Base-by-base conservation (phyloP, 495 filamentous ascomycete species). In the Aspergillus cavernicola region DNA sequence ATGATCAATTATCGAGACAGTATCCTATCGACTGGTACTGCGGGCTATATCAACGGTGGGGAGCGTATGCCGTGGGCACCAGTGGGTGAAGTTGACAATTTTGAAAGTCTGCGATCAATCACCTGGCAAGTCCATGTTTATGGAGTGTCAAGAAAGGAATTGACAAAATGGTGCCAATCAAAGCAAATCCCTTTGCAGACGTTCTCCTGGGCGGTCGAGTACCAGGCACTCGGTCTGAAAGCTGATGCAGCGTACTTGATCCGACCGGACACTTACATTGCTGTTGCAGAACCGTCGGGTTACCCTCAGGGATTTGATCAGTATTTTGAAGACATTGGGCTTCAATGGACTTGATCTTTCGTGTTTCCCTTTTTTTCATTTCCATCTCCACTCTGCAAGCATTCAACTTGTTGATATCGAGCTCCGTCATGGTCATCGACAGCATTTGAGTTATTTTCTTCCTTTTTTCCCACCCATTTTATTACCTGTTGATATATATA, bases 121-220 rank as follows among this genome's bases (percentile, higher is more conserved):
- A 52, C 55, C 13, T 73, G 68, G 67, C 66, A 72, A 32, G 48
- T 72, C 13, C 70, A 72, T 51, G 64, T 70, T 1, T 72, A 73
- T 50, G 67, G 68, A 0, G 45, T 56, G 0, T 24, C 20, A 3
- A 39, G 22, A 7, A 33, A 53, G 1, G 56, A 55, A 11, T 11
- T 72, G 45, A 51, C n/a, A n/a, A 26, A 61, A 39, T 70, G 70
- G 70, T 67, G 63, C 39, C 46, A 50, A 18, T n/a, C n/a, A 4
- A 61, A 50, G 38, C 48, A 58, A 12, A 38, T 69, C 7, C 42
- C 49, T 16, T 31, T 70, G 10, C 54, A 56, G 22, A 26, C 46
- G 0, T 70, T 71, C 33, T 6, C 45, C 0, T 73, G 70, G 70
- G 29, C 63, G 16, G 50, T 52, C 9, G 51, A 60, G 23, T 59